These are phyloP conservation scores for Aspergillus sp. DNA, from an alignment of 2,329 filamentous ascomycete genomes.

Conservation along the genomic window DNA sequence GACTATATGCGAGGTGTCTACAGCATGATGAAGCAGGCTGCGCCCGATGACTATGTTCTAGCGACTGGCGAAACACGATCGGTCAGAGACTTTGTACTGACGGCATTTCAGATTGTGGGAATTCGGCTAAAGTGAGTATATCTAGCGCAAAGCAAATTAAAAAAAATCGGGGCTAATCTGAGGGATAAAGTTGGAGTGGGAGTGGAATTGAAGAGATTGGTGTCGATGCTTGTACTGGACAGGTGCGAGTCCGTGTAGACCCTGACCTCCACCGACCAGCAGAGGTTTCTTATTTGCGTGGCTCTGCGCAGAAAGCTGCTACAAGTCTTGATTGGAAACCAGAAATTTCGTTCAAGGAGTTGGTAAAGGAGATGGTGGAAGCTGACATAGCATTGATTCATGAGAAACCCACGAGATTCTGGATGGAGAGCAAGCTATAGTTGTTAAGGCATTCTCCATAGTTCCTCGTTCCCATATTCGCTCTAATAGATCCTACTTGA, in stretches of 20 bases:
- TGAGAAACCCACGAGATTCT: neutral
- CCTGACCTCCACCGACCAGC: neutral
- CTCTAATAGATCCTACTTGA: neutral
- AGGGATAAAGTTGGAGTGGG: neutral
- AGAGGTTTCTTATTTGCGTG: constrained; percentile 1
- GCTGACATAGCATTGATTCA: constrained; percentile 1
- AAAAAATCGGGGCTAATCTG: neutral
- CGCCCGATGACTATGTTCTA: constrained; percentile 1
- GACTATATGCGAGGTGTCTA: constrained; percentile 2
- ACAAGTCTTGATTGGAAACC: neutral
- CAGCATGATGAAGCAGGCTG: constrained; percentile 1
- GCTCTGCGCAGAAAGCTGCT: neutral
- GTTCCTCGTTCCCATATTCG: neutral
- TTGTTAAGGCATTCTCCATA: neutral
- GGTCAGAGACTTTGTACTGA: constrained; percentile 2
- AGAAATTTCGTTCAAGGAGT: neutral
- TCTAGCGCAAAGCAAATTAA: neutral
- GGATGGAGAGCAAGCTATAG: neutral
- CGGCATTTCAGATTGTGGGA: constrained; percentile 1
- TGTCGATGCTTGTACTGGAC: neutral
- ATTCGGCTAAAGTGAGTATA: neutral
- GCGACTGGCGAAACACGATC: constrained; percentile 1
- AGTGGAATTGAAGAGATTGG: neutral
- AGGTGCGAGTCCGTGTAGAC: neutral
- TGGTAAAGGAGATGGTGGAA: constrained; percentile 1